Evolutionary conservation across 208 protist genomes (phyloP).

Genomic region (Balamuthia mandrillaris): DNA sequence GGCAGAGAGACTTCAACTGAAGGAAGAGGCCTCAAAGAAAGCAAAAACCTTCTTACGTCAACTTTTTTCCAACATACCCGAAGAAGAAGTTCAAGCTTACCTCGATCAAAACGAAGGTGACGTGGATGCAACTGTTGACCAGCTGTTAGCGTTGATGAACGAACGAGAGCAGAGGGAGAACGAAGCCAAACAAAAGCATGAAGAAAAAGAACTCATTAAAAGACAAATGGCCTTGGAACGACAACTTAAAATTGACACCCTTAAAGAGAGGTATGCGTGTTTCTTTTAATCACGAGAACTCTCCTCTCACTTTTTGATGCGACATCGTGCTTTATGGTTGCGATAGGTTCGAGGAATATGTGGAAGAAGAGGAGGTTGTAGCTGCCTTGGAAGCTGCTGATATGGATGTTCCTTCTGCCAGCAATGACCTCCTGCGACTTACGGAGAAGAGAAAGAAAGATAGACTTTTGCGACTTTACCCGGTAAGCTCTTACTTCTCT

Average conservation of each 20-base stretch:
- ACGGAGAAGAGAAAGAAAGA: neutral
- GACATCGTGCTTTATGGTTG: neutral
- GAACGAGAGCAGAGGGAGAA: neutral
- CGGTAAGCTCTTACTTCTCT: neutral
- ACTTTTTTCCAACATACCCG: conserved; percentile 9
- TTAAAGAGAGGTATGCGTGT: neutral
- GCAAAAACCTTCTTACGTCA: neutral
- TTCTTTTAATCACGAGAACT: neutral
- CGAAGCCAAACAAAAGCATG: neutral
- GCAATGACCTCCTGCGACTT: neutral
- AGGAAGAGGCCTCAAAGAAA: neutral
- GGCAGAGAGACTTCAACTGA: neutral
- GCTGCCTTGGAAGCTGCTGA: neutral
- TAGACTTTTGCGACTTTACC: neutral
- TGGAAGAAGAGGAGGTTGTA: neutral
- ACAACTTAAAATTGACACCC: neutral
- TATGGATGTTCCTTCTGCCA: neutral
- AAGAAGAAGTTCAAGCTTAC: neutral
- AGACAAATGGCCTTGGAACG: neutral
- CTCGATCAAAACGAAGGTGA: conserved; percentile 28
- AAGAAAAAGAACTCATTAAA: neutral
- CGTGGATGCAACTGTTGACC: neutral
- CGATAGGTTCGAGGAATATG: conserved; percentile 5
- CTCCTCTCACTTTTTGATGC: neutral
- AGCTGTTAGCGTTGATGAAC: neutral